Evolutionary conservation across 2,329 filamentous ascomycete species (phyloP).

Genomic region (Thermothelomyces thermophilus): DNA sequence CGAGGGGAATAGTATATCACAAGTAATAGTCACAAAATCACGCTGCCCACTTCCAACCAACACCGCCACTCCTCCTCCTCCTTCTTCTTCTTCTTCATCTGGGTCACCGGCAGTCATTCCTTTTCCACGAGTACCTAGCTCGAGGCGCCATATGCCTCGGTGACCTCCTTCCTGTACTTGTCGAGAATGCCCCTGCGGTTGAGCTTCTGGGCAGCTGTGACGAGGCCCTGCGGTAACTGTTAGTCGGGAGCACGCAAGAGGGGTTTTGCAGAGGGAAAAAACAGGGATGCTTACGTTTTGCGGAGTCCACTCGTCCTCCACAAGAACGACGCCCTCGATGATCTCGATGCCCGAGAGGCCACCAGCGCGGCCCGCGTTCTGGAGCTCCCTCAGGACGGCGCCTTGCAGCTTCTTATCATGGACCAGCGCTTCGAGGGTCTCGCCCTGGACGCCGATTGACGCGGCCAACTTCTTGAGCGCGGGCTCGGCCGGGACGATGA

Average conservation of each 20-base stretch:
- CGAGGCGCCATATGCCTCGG: constrained; percentile 47
- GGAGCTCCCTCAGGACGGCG: constrained; percentile 58
- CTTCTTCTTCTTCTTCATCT: background rate
- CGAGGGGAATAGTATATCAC: constrained; percentile 4
- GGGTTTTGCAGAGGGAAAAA: background rate
- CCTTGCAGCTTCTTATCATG: constrained; percentile 59
- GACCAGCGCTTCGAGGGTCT: constrained; percentile 58
- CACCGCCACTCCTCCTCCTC: background rate
- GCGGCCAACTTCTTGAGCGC: constrained; percentile 48
- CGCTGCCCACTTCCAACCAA: background rate
- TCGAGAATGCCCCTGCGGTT: constrained; percentile 61
- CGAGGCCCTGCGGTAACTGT: constrained; percentile 43
- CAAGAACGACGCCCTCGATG: constrained; percentile 63
- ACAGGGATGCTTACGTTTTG: constrained; percentile 54
- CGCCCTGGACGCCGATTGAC: constrained; percentile 40
- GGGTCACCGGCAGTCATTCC: background rate
- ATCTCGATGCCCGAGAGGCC: constrained; percentile 62
- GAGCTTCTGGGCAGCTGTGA: constrained; percentile 66
- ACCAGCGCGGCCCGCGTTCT: constrained; percentile 53
- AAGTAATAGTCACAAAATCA: constrained; percentile 12
- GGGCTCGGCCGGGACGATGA: constrained; percentile 51
- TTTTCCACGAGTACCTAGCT: background rate
- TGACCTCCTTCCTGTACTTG: constrained; percentile 56
- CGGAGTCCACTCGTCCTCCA: constrained; percentile 69
- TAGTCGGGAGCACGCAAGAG: background rate